Evolutionary conservation across 1,139 yeast species (phyloP), one percentile per base, ranked within the genome.

Genomic region (Citeromyces siamensis): DNA sequence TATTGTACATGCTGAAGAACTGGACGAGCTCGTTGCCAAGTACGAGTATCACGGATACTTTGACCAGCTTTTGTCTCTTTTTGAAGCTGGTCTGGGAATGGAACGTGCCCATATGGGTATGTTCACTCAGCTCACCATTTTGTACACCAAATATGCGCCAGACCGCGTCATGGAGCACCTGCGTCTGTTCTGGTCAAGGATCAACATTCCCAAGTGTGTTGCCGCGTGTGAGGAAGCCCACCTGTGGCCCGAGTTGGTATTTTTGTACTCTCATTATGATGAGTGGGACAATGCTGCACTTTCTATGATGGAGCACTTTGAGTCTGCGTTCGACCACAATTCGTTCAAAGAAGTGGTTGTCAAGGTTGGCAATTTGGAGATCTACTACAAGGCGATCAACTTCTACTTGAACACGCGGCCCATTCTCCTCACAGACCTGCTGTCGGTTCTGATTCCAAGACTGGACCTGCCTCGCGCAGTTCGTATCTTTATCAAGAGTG

Each of bases 41-140:
- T 90, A 90, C 56, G 97, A 90, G 62, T 68, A 71, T 58, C 75
- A 81, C 50, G 99, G 98, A 35, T 85, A 85, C 62, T 86, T 88
- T 62, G 82, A 77, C 46, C 95, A 93, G 64, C 71, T 93, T 45
- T 83, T 90, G 47, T 74, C 95, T 13, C 72, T 90, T 51, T 85
- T 90, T 52, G 98, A 90, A 62, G 93, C 86, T 50, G 98, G 98
- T 48, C 71, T 90, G 42, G 94, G 95, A 37, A 72, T 90, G 50
- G 99, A 90, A 66, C 82, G 98, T 58, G 98, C 99, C 29, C 98
- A 93, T 56, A 90, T 90, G 97, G 98, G 97, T 51, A 90, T 90
- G 97, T 90, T 93, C 58, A 90, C 99, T 8, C 96, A 88, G 59
- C 71, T 93, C 53, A 95, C 97, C 14, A 70, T 84, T 38, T 68